Evolutionary conservation across 345 rosid genomes (phyloP).

Genomic region (Crucihimalaya himalaica): DNA sequence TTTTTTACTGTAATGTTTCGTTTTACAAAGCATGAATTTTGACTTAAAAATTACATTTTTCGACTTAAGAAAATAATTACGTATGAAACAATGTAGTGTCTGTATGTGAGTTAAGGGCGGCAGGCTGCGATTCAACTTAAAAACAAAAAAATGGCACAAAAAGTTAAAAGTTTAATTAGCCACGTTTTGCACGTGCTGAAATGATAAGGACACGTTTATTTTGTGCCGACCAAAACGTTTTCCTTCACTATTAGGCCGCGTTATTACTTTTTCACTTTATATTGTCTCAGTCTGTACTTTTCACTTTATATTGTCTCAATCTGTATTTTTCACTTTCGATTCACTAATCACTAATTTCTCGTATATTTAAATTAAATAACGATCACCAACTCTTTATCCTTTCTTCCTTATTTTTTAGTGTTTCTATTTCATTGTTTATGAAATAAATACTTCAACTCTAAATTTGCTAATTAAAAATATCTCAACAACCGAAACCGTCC

Average conservation of each 20-base stretch:
- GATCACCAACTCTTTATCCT: conserved; percentile 23
- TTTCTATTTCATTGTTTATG: neutral
- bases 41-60: neutral
- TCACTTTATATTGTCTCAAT: too few species aligned
- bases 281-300: too few species aligned
- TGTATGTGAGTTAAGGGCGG: conserved; percentile 1
- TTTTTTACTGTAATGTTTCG: too few species aligned
- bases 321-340: too few species aligned
- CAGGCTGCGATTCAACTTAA: neutral
- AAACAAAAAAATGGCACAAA: neutral
- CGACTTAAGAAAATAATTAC: neutral
- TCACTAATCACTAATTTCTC: too few species aligned
- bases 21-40: neutral
- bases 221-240: conserved; percentile 23
- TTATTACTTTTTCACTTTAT: conserved; percentile 31
- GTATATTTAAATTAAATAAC: neutral
- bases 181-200: conserved; percentile 28
- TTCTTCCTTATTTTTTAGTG: neutral
- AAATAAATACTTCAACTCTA: neutral
- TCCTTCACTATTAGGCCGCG: neutral
- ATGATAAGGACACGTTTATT: conserved; percentile 28
- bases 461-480: neutral
- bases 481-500: conserved; percentile 10
- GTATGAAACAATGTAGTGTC: neutral
- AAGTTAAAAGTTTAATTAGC: neutral